Base-by-base conservation (phyloP, 306 rosid genomes). In the Senna tora region DNA sequence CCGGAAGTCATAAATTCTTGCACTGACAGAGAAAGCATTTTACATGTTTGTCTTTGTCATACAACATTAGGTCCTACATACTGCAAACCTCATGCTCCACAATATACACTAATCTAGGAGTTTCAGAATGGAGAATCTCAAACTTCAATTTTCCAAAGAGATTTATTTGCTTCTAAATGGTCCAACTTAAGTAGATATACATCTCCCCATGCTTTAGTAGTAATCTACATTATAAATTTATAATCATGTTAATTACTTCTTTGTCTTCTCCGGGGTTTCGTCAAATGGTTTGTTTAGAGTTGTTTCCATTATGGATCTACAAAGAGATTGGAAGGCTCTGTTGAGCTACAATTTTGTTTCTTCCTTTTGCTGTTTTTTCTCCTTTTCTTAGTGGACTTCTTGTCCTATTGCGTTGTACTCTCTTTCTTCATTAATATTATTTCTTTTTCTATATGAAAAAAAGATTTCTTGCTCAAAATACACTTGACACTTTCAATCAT, bases 1-100 rank as follows among this genome's bases (percentile, higher is more conserved):
- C 62, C 51, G 45, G 49, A 39, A 49, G 51, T 9, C 47, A 57
- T 9, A 71, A 43, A 67, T 67, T 7, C 62, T 49, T 73, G 30
- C 51, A 22, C 74, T 39, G 25, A 69, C 38, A 53, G 63, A 21
- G 20, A 22, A 54, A 7, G 41, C 58, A 46, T 41, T 41, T 34
- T 49, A n/a, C n/a, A 13, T 21, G 32, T 32, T 59, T 19, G 9
- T 43, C 6, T 32, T 59, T 19, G 9, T 43, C 6, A 43, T 43
- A 0, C 60, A 60, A 47, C 41, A 73, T 34, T 19, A 61, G 39
- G 52, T 61, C 47, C 36, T 60, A 46, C 38, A 51, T 22, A 36
- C 70, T 36, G 56, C 16, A 21, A 60, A 73, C 10, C 36, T 17
- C 39, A 4, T 47, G 63, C 15, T 73, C 52, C 43, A 22, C 12